phyloP scores from a whole-genome alignment of 2,329 filamentous ascomycete genomes.

The Pleurostoma richardsiae region DNA sequence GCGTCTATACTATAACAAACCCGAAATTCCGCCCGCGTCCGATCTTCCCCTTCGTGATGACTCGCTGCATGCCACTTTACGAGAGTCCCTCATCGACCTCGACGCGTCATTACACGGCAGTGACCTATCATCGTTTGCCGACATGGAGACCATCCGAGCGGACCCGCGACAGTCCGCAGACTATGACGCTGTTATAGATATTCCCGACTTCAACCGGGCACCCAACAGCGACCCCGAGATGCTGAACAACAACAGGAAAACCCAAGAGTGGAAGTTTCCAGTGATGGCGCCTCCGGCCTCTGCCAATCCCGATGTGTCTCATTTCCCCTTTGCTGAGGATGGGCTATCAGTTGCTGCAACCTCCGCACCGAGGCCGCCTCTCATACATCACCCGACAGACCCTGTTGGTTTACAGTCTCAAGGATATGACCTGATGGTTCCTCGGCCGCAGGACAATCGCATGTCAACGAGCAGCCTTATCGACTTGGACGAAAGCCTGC shows the following conservation, averaged over 20 bases:
- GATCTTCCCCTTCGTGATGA: slow-evolving; percentile 57
- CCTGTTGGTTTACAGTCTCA: slow-evolving; percentile 30
- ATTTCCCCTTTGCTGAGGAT: slow-evolving; percentile 35
- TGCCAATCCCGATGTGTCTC: slow-evolving; percentile 40
- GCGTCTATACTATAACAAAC: slow-evolving; percentile 51
- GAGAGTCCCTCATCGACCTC: slow-evolving; percentile 61
- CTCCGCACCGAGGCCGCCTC: slow-evolving; percentile 25
- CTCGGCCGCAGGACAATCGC: slow-evolving; percentile 23
- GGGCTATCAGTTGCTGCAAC: slow-evolving; percentile 5
- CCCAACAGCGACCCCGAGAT: slow-evolving; percentile 56
- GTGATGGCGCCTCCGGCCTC: slow-evolving; percentile 43
- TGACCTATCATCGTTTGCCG: slow-evolving; percentile 52
- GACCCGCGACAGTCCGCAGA: slow-evolving; percentile 42
- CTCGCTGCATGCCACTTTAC: slow-evolving; percentile 44
- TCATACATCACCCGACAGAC: slow-evolving; percentile 43
- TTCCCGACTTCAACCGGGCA: slow-evolving; percentile 38
- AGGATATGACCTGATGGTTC: slow-evolving; percentile 25
- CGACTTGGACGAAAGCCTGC: slow-evolving; percentile 25
- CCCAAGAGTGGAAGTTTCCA: slow-evolving; percentile 50
- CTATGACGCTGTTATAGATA: slow-evolving; percentile 37
- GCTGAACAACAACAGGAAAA: slow-evolving; percentile 32
- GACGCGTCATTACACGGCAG: slow-evolving; percentile 54
- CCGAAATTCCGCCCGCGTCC: slow-evolving; percentile 36
- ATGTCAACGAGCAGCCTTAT: slow-evolving; percentile 28
- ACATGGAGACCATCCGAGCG: slow-evolving; percentile 57